phyloP scores from a whole-genome alignment of 1,139 yeast species.

The Pichia sp. region DNA sequence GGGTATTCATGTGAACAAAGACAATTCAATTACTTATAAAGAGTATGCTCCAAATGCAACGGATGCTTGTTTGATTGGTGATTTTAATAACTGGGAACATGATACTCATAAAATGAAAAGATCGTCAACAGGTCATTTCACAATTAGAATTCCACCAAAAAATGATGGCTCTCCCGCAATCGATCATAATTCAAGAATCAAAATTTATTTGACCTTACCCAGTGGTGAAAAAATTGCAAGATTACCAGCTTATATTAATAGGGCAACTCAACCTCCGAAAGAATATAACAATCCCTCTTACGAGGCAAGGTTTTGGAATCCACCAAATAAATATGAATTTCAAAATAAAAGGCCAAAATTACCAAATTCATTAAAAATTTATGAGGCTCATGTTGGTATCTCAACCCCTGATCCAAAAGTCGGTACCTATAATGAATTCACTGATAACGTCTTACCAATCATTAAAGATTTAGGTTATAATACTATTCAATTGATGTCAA shows the following conservation, averaged over 20 bases:
- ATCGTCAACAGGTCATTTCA: conserved; percentile 67
- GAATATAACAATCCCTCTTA: conserved; percentile 51
- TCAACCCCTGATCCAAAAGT: conserved; percentile 84
- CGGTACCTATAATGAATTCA: conserved; percentile 82
- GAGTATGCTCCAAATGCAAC: conserved; percentile 91
- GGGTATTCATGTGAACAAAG: conserved; percentile 65
- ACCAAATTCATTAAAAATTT: conserved; percentile 63
- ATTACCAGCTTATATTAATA: conserved; percentile 80
- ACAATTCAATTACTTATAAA: conserved; percentile 52
- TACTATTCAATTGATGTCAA: conserved; percentile 92
- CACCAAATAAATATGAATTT: conserved; percentile 52
- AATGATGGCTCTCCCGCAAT: conserved; percentile 57
- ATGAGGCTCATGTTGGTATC: conserved; percentile 96
- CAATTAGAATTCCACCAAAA: conserved; percentile 45
- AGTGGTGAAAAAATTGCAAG: conserved; percentile 71
- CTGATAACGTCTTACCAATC: conserved; percentile 72
- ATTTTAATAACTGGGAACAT: conserved; percentile 79
- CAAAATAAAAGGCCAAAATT: conserved; percentile 56
- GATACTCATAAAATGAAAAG: conserved; percentile 48
- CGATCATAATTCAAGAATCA: conserved; percentile 75
- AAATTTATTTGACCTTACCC: conserved; percentile 59
- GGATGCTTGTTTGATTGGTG: conserved; percentile 75
- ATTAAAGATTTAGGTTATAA: conserved; percentile 83
- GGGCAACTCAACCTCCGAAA: conserved; percentile 69
- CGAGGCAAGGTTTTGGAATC: conserved; percentile 94